phyloP scores from a whole-genome alignment of 106 monocot genomes.

The Dendrobium huoshanense region DNA sequence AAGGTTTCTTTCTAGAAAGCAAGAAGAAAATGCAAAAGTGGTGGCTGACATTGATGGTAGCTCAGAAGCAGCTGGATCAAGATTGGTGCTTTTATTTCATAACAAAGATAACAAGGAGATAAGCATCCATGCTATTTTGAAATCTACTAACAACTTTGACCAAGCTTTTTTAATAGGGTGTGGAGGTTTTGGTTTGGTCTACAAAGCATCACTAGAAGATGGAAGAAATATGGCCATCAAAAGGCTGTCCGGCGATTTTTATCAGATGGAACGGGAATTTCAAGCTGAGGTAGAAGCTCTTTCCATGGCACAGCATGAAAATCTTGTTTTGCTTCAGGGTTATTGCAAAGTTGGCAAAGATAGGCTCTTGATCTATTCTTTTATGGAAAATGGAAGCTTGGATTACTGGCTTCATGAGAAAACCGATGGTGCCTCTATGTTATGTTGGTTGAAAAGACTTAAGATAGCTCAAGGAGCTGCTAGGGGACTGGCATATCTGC shows the following conservation, averaged over 20 bases:
- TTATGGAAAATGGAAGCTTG: conserved; percentile 27
- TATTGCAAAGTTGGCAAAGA: conserved; percentile 19
- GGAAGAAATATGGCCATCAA: conserved; percentile 24
- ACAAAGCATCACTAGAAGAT: conserved; percentile 17
- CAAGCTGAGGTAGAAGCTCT: conserved; percentile 25
- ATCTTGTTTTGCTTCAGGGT: conserved; percentile 24
- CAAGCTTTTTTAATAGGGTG: conserved; percentile 19
- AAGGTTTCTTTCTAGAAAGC: conserved; percentile 9
- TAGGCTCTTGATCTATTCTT: conserved; percentile 21
- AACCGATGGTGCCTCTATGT: conserved; percentile 3
- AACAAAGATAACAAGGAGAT: conserved; percentile 20
- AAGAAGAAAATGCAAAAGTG: conserved; percentile 14
- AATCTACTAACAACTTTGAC: conserved; percentile 27
- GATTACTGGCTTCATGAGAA: conserved; percentile 33
- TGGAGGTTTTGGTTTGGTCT: conserved; percentile 26
- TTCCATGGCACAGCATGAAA: conserved; percentile 18
- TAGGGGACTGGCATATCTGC: conserved; percentile 20
- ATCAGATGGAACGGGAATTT: conserved; percentile 27
- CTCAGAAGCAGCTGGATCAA: conserved; percentile 2
- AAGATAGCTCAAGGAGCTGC: conserved; percentile 23
- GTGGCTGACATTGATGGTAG: conserved; percentile 18
- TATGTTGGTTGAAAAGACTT: conserved; percentile 15
- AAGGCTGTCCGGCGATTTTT: conserved; percentile 21
- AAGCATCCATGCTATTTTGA: conserved; percentile 18
- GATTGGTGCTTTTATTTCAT: conserved; percentile 32